Evolutionary conservation across 305 asterid genomes (phyloP), one percentile per base, ranked within the genome.

Genomic region (Fraxinus platypoda): DNA sequence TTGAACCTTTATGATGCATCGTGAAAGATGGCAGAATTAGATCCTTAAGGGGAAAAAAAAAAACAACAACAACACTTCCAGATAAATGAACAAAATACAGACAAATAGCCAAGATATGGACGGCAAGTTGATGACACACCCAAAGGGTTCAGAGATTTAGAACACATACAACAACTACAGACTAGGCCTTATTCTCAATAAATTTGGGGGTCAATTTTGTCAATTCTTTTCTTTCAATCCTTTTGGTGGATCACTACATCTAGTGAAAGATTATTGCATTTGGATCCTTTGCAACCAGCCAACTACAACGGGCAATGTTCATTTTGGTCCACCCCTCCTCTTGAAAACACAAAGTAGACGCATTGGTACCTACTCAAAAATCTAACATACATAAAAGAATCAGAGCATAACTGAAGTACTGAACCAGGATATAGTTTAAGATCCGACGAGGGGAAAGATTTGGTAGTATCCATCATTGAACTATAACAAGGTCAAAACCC

Each of bases 1-100:
- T 90, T 93, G 98, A 84, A 97, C 99, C 99, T 96, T 81, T 15
- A 84, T 81, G 80, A 80, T 41, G 78, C 84, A 89, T 82, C 35
- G 31, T 70, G 73, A 49, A 83, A 78, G 74, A 77, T 37, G 37
- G 74, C 75, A 71, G 66, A 75, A 75, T 88, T 46, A 85, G 88
- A 86, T 71, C 76, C 77, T 71, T 62, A 78, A 11, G 70, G 4
- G 8, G 1, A 2, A 6, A 54, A 52, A 52, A 9, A 52, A 17
- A 6, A 15, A 3, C 1, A 15, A 49, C 11, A 43, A 71, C 9
- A 35, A 0, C 11, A 66, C 37, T 71, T 54, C 43, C 46, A 57
- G 33, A 66, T 19, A 83, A 49, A 78, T 41, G 35, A 68, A 57
- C 35, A 30, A 80, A 35, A 41, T 72, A 78, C 75, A 54, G 76